Percentiles rank a stretch among this genome's conserved stretches.
phyloP scores from a whole-genome alignment of 2,329 filamentous ascomycete genomes.

The Elsinoe perseae region DNA sequence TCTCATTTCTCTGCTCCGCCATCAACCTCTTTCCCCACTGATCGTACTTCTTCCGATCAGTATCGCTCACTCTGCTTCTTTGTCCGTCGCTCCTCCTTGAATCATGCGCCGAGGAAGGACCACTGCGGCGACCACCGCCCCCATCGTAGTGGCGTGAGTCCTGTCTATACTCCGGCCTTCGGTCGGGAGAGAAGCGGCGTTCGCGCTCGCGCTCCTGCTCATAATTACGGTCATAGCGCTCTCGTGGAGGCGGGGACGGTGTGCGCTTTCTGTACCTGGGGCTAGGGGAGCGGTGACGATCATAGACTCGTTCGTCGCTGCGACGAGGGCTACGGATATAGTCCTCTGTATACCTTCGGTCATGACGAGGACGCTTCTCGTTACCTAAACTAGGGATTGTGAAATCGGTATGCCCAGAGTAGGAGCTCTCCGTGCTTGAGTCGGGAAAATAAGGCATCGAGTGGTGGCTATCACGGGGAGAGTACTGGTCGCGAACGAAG shows the following conservation, averaged over 20 bases:
- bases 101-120: neutral
- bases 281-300: neutral
- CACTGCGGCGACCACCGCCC: neutral
- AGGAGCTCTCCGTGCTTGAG: neutral
- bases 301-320: neutral
- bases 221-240: neutral
- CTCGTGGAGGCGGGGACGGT: neutral
- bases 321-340: neutral
- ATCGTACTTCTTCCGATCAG: neutral
- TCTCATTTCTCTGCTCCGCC: neutral
- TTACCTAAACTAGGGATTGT: neutral
- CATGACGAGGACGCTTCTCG: neutral
- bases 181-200: neutral
- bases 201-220: no score
- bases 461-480: slow-evolving; percentile 14
- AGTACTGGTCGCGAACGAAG: slow-evolving; percentile 14
- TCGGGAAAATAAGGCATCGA: neutral
- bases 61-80: neutral
- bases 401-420: neutral
- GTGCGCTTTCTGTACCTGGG: neutral
- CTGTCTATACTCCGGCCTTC: neutral
- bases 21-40: neutral
- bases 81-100: neutral
- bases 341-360: neutral
- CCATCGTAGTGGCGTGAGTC: neutral